phyloP scores from a whole-genome alignment of 176 grass and related monocot genomes.

The Canna indica region DNA sequence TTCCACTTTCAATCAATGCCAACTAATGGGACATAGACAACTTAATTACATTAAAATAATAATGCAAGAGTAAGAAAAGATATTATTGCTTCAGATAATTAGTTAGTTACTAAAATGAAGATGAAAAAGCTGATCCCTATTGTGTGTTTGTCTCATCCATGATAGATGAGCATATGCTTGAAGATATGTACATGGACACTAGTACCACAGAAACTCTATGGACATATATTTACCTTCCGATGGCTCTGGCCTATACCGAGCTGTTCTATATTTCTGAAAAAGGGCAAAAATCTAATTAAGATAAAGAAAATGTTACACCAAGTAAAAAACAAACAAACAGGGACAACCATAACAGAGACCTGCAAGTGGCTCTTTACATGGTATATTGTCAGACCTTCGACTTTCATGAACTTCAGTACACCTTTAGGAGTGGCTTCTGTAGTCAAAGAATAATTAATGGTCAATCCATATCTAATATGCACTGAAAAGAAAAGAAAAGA shows the following conservation, averaged over 20 bases:
- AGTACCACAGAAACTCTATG: neutral
- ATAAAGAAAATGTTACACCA: neutral
- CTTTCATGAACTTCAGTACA: conserved; percentile 62
- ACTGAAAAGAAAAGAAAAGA: neutral
- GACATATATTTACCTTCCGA: conserved; percentile 40
- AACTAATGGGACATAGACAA: neutral
- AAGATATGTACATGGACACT: no score
- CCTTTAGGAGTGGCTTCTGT: conserved; percentile 85
- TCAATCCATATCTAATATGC: conserved; percentile 7
- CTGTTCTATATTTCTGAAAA: conserved; percentile 57
- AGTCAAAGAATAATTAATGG: conserved; percentile 9
- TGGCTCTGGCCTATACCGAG: conserved; percentile 35
- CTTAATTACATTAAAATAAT: neutral
- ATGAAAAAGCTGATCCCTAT: no score
- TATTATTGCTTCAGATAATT: no score
- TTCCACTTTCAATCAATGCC: no score
- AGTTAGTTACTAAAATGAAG: no score
- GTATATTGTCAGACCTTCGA: conserved; percentile 75
- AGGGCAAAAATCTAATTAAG: neutral
- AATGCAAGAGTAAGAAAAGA: no score
- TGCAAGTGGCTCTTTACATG: conserved; percentile 87
- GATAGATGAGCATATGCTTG: no score
- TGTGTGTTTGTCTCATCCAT: no score
- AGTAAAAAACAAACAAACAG: conserved; percentile 5
- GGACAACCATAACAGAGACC: conserved; percentile 22